Percentiles rank a stretch among this genome's conserved stretches.
phyloP scores from a whole-genome alignment of 2,329 filamentous ascomycete genomes.

The Alternaria tenuissima region DNA sequence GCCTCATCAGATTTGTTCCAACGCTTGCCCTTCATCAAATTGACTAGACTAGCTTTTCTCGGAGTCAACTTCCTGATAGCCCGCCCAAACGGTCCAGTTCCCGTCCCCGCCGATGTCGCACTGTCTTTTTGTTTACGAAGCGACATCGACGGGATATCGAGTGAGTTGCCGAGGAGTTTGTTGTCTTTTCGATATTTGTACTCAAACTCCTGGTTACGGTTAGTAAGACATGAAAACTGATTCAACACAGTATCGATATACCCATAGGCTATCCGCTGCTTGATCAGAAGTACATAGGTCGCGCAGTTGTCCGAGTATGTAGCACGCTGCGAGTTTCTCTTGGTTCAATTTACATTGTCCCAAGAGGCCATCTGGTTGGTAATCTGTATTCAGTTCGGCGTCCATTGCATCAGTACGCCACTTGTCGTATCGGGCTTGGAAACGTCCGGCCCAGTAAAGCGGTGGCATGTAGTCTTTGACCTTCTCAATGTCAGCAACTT shows the following conservation, averaged over 20 bases:
- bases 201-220: slow-evolving; percentile 41
- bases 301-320: slow-evolving; percentile 44
- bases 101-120: slow-evolving; percentile 16
- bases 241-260: slow-evolving; percentile 14
- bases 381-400: slow-evolving; percentile 23
- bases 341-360: slow-evolving; percentile 35
- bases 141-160: slow-evolving; percentile 24
- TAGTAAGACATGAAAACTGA: neutral
- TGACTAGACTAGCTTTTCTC: slow-evolving; percentile 46
- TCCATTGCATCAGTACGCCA: slow-evolving; percentile 47
- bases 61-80: slow-evolving; percentile 47
- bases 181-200: slow-evolving; percentile 43
- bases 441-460: slow-evolving; percentile 47
- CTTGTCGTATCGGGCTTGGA: slow-evolving; percentile 44
- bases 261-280: slow-evolving; percentile 47
- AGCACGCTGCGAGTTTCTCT: slow-evolving; percentile 37
- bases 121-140: slow-evolving; percentile 34
- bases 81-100: slow-evolving; percentile 36
- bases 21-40: slow-evolving; percentile 45
- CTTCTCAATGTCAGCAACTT: slow-evolving; percentile 37
- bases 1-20: slow-evolving; percentile 36
- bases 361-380: slow-evolving; percentile 22
- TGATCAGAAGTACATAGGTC: slow-evolving; percentile 39
- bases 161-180: slow-evolving; percentile 31
- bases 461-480: slow-evolving; percentile 46